Evolutionary conservation across 441 rosid species (phyloP).

Genomic region (Hypseocharis bilobata): DNA sequence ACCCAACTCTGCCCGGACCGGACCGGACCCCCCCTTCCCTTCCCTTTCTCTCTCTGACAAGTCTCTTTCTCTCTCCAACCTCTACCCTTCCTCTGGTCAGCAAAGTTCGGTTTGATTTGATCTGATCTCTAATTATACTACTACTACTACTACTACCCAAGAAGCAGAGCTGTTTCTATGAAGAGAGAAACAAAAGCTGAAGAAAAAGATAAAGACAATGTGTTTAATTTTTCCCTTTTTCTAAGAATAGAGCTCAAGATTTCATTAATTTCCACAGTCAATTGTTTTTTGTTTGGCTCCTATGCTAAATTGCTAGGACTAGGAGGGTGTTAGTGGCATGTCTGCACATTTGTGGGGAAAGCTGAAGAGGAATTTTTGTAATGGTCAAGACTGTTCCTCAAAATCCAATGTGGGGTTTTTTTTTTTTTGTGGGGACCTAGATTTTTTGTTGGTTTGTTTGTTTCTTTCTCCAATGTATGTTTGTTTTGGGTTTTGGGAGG

Average conservation of each 20-base stretch:
- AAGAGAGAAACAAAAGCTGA: no score
- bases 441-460: not conserved
- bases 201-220: no score
- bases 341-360: conserved; percentile 9
- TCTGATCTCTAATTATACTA: no score
- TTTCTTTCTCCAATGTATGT: conserved; percentile 20
- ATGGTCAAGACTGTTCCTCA: conserved; percentile 16
- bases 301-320: no score
- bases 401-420: conserved; percentile 22
- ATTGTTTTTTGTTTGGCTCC: no score
- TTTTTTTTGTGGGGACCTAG: not conserved
- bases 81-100: conserved; percentile 21
- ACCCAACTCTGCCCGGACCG: conserved; percentile 12
- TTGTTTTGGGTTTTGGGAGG: conserved; percentile 21
- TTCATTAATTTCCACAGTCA: no score
- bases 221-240: no score
- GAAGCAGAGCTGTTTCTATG: no score
- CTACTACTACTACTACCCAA: no score
- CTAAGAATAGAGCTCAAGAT: no score
- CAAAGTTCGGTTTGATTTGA: conserved; percentile 21
- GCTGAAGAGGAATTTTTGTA: not conserved
- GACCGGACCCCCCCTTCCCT: no score
- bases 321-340: no score
- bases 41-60: not conserved
- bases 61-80: not conserved